Evolutionary conservation across 2,329 filamentous ascomycete species (phyloP), one percentile per base, ranked within the genome.

Genomic region (Plenodomus tracheiphilus): DNA sequence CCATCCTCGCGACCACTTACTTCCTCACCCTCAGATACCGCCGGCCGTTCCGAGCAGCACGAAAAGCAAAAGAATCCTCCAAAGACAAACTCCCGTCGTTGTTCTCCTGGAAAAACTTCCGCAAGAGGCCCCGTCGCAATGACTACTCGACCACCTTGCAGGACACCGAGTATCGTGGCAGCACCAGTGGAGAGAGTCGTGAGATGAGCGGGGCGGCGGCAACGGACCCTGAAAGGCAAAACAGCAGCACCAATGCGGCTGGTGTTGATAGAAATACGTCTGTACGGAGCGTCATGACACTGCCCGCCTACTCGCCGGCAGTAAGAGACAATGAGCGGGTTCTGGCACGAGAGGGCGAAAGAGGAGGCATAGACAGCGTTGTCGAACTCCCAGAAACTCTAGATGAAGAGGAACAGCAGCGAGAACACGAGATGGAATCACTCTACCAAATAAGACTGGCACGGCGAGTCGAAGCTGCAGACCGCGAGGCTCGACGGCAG

Each of bases 391-490:
- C 92, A 0, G 86, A 89, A 65, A 90, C 87, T 0, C 81, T 79
- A 8, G 89, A 96, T 43, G 88, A 91, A 45, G 85, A 95, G 57
- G 91, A 96, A 69, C 74, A 76, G 2, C 77, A 91, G 44, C 82
- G 94, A 11, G 91, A 97, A 55, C 84, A 90, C 21, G 90, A 97
- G 71, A 97, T 97, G 94, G 89, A 94, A 54, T 84, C 89, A 0
- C 74, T 97, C 35, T 97, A 96, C 70, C 91, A 96, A 70, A 93
- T 97, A 50, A 86, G 94, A 11, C 69, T 89, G 11, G 85, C 89
- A 16, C 83, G 94, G 45, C 84, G 92, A 43, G 80, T 83, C 47
- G 88, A 95, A 69, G 80, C 87, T 34, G 83, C 84, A 4, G 91
- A 94, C 54, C 85, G 91, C 4, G 89, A 95, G 58, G 85, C 88